Conservation (phyloP, 148 eudicot species). For the Rhododendron mucronatum region DNA sequence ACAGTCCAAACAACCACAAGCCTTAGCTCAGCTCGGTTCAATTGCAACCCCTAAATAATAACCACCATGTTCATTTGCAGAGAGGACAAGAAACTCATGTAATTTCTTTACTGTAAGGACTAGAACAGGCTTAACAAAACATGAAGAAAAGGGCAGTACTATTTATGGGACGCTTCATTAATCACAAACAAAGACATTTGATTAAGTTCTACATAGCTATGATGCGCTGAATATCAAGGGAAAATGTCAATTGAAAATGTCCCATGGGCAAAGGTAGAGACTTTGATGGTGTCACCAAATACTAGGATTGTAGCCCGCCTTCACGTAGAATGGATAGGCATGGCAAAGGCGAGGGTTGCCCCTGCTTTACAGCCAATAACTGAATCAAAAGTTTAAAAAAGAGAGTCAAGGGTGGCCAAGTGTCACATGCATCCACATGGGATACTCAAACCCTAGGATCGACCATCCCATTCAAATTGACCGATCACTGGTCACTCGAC, state of each 20-base stretch:
- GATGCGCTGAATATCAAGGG: neutral
- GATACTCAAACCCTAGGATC: neutral
- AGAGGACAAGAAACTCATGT: neutral
- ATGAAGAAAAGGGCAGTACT: neutral
- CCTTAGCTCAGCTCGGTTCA: neutral
- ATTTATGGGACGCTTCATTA: neutral
- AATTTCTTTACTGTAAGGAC: neutral
- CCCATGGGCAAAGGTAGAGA: neutral
- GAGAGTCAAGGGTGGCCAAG: neutral
- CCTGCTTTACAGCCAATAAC: neutral
- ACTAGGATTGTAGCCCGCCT: neutral
- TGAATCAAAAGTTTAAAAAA: neutral
- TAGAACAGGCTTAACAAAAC: neutral
- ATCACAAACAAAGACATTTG: neutral
- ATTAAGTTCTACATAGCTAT: neutral
- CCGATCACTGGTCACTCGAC: neutral
- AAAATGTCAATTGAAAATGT: neutral
- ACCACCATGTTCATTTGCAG: neutral
- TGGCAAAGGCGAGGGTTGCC: neutral
- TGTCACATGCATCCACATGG: neutral
- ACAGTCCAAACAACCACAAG: neutral
- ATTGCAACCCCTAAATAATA: neutral
- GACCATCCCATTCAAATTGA: neutral
- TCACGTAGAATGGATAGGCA: neutral
- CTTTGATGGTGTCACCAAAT: neutral